Conservation (phyloP, 345 rosid species). For the Stellera chamaejasme region DNA sequence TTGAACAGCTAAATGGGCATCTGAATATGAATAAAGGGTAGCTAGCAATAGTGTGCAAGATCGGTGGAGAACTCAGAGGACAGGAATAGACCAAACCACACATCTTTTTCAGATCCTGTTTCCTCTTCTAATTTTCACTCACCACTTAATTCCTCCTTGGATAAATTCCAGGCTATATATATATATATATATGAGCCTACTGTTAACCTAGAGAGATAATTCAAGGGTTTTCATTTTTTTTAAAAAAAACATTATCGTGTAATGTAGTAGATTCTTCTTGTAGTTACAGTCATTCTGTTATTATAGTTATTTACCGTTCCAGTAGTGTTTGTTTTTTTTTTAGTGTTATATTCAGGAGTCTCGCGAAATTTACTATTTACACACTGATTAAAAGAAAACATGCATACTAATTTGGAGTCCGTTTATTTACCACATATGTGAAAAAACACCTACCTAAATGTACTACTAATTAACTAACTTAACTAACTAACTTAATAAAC, state of each 20-base stretch:
- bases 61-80: slow-evolving; percentile 24
- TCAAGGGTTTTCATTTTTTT: neutral
- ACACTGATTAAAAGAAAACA: no score
- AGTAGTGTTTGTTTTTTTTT: no score
- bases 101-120: slow-evolving; percentile 29
- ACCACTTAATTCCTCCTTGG: slow-evolving; percentile 15
- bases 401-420: no score
- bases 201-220: slow-evolving; percentile 3
- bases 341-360: neutral
- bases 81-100: slow-evolving; percentile 31
- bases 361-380: no score
- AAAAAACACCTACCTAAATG: no score
- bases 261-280: slow-evolving; percentile 4
- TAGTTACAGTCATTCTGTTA: slow-evolving; percentile 25
- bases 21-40: slow-evolving; percentile 29
- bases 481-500: no score
- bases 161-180: slow-evolving; percentile 24
- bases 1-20: slow-evolving; percentile 13
- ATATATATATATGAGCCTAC: no score
- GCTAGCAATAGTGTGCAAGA: slow-evolving; percentile 13
- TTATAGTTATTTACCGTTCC: slow-evolving; percentile 22
- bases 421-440: no score
- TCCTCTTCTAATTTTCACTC: slow-evolving; percentile 28
- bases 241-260: slow-evolving; percentile 4
- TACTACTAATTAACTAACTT: no score